Conservation (phyloP, 495 filamentous ascomycete species). For the Penicillium waksmanii region DNA sequence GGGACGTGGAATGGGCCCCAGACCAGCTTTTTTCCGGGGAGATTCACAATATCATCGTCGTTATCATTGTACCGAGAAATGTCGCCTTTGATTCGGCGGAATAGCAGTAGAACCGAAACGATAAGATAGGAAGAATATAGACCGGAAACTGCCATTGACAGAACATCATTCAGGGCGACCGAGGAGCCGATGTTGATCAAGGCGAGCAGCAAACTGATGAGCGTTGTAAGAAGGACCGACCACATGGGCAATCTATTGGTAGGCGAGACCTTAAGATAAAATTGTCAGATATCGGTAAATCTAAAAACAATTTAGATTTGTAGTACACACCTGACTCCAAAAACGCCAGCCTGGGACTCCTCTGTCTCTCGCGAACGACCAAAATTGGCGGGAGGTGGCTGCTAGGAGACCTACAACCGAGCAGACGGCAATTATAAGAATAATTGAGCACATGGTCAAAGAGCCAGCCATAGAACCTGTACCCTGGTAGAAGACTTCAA, state of each 20-base stretch:
- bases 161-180: conserved; percentile 45
- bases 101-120: conserved; percentile 40
- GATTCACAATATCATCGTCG: conserved; percentile 22
- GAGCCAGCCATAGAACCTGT: conserved; percentile 44
- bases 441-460: conserved; percentile 34
- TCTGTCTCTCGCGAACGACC: conserved; percentile 62
- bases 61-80: conserved; percentile 23
- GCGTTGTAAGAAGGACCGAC: conserved; percentile 36
- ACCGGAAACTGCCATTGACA: conserved; percentile 43
- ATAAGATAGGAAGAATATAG: conserved; percentile 47
- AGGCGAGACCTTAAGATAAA: conserved; percentile 12
- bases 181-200: conserved; percentile 49
- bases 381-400: conserved; percentile 54
- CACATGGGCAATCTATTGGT: conserved; percentile 18
- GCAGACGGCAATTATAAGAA: conserved; percentile 39
- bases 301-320: background rate
- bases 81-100: conserved; percentile 34
- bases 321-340: conserved; percentile 41
- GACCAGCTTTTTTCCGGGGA: conserved; percentile 30
- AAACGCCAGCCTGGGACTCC: conserved; percentile 56
- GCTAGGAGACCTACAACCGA: conserved; percentile 51
- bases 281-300: background rate
- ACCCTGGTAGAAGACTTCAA: conserved; percentile 51
- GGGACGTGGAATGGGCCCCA: conserved; percentile 56
- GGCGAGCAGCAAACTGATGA: conserved; percentile 37